Evolutionary conservation across 2,329 filamentous ascomycete genomes (phyloP).

Genomic region (Pseudodiploospora longispora): DNA sequence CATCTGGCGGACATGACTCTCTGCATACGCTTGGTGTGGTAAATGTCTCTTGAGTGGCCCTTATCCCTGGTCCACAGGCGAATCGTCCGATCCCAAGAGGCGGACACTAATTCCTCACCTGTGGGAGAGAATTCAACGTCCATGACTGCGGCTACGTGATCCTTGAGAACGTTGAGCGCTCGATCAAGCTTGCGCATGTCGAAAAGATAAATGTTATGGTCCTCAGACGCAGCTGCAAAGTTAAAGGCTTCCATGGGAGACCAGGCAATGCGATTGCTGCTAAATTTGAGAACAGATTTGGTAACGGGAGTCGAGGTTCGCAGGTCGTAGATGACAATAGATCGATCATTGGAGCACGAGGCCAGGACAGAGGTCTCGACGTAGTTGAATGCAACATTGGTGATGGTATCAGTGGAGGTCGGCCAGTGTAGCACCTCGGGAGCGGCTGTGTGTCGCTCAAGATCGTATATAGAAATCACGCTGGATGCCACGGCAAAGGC

Average conservation of each 20-base stretch:
- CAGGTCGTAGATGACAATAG: slow-evolving; percentile 84
- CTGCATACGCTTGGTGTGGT: slow-evolving; percentile 98
- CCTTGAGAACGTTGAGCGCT: slow-evolving; percentile 81
- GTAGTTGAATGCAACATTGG: slow-evolving; percentile 80
- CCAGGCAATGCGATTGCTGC: slow-evolving; percentile 79
- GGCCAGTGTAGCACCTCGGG: slow-evolving; percentile 83
- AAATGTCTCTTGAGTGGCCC: slow-evolving; percentile 85
- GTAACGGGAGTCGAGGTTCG: slow-evolving; percentile 76
- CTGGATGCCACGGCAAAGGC: slow-evolving; percentile 74
- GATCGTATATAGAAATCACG: slow-evolving; percentile 80
- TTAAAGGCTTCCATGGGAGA: slow-evolving; percentile 98
- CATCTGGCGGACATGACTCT: slow-evolving; percentile 78
- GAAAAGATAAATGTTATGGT: slow-evolving; percentile 82
- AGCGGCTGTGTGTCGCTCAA: slow-evolving; percentile 70
- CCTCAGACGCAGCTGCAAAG: slow-evolving; percentile 86
- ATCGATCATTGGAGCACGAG: slow-evolving; percentile 77
- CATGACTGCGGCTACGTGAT: slow-evolving; percentile 87
- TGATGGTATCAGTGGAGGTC: slow-evolving; percentile 84
- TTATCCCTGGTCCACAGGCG: slow-evolving; percentile 73
- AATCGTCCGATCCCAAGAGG: slow-evolving; percentile 77
- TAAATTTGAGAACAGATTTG: slow-evolving; percentile 73
- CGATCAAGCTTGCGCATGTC: slow-evolving; percentile 88
- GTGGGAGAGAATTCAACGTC: slow-evolving; percentile 94
- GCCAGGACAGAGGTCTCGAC: slow-evolving; percentile 87
- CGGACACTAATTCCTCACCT: slow-evolving; percentile 85